Base-by-base conservation (phyloP, 306 rosid genomes). In the Carpinus viminea region DNA sequence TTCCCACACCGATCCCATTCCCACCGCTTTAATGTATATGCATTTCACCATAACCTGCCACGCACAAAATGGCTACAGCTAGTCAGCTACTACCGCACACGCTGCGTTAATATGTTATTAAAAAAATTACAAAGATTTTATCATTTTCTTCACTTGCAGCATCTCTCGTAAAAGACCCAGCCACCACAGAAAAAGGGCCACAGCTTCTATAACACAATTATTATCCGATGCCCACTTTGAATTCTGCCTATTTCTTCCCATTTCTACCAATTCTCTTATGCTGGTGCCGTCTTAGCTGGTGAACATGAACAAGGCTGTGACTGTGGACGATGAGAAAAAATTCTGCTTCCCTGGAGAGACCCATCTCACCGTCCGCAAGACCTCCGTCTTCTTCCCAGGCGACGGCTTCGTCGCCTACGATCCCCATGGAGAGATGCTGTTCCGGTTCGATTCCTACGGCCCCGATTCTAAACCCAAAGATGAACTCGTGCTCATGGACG, bases 371-470 rank as follows among this genome's bases (percentile, higher is more conserved):
- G 81, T 83, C 56, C 81, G 62, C 28, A 83, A 83, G 61, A 83
- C 81, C 54, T 83, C 81, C 16, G 11, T 83, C 74, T 83, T 83
- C 47, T 83, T 79, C 41, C 50, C 74, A 2, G 83, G 83, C 4
- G 86, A 79, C 16, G 83, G 86, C 26, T 83, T 83, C 78, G 9
- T 79, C 5, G 83, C 53, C 3, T 83, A 79, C 62, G 78, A 53
- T n/a, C 64, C 73, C 12, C 16, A 71, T 4, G 86, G 81, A 1
- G 20, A 45, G 21, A 18, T 79, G 53, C 78, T 75, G 54, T 79
- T 79, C 28, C 74, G 81, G 17, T 75, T 79, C 48, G 83, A 79
- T 16, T 79, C 83, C 0, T 79, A 61, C 17, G 86, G 86, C 7
- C 81, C 78, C 54, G 74, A 45, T 1, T 62, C 83, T 12, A 57